Conservation (phyloP, 1,139 yeast species). For the Meyerozyma sp. region DNA sequence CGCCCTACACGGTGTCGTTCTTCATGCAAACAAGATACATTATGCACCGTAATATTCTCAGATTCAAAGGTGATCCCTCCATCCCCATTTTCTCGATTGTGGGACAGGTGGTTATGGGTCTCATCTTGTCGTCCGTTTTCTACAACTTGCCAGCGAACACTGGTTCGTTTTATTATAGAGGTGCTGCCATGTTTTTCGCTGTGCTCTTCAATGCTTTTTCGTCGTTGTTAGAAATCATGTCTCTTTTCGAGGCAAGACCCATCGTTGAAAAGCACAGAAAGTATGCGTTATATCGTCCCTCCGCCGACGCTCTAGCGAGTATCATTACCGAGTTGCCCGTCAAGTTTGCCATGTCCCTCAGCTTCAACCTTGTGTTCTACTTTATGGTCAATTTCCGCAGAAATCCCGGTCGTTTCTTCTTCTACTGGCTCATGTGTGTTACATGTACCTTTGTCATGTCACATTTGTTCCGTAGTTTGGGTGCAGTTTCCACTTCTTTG, state of each 20-base stretch:
- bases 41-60: constrained; percentile 9
- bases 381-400: constrained; percentile 13
- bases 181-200: constrained; percentile 14
- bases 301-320: constrained; percentile 15
- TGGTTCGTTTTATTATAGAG: constrained; percentile 11
- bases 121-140: constrained; percentile 12
- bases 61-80: constrained; percentile 13
- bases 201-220: constrained; percentile 14
- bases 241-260: constrained; percentile 13
- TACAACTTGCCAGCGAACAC: constrained; percentile 10
- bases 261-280: constrained; percentile 14
- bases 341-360: constrained; percentile 9
- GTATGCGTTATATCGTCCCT: constrained; percentile 12
- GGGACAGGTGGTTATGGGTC: constrained; percentile 12
- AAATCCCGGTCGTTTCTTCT: constrained; percentile 11
- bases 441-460: constrained; percentile 11
- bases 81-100: constrained; percentile 10
- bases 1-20: constrained; percentile 14
- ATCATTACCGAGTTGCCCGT: constrained; percentile 12
- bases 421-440: constrained; percentile 10
- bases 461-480: constrained; percentile 12
- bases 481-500: constrained; percentile 13
- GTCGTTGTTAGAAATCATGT: constrained; percentile 14
- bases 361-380: constrained; percentile 11
- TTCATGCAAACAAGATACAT: constrained; percentile 11